Conservation (phyloP, 208 protist genomes). For the Leishmania major region DNA sequence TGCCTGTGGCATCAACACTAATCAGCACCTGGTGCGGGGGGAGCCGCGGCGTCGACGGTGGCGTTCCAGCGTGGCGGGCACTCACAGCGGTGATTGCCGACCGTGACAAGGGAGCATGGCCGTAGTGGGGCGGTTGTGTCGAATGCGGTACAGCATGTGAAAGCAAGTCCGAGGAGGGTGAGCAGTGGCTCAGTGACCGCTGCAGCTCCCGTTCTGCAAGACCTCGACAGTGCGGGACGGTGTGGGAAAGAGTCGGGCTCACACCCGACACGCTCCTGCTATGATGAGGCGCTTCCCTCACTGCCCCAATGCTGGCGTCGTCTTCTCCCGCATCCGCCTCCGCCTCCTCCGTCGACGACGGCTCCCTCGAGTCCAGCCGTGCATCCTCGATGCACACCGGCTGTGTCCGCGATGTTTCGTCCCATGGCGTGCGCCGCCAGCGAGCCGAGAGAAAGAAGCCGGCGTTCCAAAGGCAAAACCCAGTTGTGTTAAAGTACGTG, state of each 20-base stretch:
- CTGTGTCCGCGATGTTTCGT: constrained; percentile 37
- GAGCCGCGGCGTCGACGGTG: background rate
- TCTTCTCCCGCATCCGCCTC: background rate
- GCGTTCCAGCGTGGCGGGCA: background rate
- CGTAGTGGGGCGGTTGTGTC: background rate
- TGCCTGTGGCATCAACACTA: background rate
- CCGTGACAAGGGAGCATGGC: background rate
- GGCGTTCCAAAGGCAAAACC: constrained; percentile 85
- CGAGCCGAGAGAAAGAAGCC: constrained; percentile 63
- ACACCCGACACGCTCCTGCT: background rate
- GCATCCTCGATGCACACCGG: constrained; percentile 65
- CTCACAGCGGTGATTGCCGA: background rate
- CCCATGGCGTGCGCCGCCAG: constrained; percentile 65
- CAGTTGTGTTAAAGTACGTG: constrained; percentile 92
- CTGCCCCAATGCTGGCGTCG: background rate
- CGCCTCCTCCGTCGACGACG: constrained; percentile 7
- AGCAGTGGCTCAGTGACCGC: background rate
- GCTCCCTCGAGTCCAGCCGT: constrained; percentile 18
- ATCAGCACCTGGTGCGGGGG: background rate
- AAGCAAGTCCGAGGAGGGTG: background rate
- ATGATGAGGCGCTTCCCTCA: too few species aligned
- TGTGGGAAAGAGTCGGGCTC: background rate
- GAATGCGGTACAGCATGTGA: background rate
- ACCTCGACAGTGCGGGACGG: background rate
- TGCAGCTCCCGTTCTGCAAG: background rate